Conservation (phyloP, 1,139 yeast species). For the Yamadazyma atlantica region DNA sequence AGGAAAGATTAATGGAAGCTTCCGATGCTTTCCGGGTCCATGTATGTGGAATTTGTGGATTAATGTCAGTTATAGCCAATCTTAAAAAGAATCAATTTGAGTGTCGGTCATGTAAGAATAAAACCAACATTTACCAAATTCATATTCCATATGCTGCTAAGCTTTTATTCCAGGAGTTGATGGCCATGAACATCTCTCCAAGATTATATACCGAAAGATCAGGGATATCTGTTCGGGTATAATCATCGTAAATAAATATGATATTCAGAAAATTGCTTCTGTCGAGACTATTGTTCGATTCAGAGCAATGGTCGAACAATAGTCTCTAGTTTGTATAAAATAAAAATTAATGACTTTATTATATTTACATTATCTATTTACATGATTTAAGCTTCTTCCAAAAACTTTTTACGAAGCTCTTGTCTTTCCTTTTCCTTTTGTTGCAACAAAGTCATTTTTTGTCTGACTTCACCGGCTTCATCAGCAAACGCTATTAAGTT, state of each 20-base stretch:
- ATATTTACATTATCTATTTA: conserved; percentile 12
- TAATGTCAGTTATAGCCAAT: conserved; percentile 96
- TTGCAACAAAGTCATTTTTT: conserved; percentile 40
- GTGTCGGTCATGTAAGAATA: conserved; percentile 97
- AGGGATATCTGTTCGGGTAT: conserved; percentile 43
- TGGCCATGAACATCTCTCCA: conserved; percentile 97
- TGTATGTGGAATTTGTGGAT: conserved; percentile 96
- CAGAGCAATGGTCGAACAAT: too few relatives aligned
- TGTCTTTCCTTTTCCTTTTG: conserved; percentile 33
- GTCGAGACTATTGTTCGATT: too few relatives aligned
- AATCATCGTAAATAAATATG: too few relatives aligned
- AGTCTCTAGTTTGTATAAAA: conserved; percentile 13
- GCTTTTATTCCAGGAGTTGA: conserved; percentile 92
- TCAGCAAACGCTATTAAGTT: conserved; percentile 87
- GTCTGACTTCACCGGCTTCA: conserved; percentile 57
- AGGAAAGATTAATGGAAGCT: conserved; percentile 97
- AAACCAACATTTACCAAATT: conserved; percentile 95
- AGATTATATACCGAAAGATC: conserved; percentile 73
- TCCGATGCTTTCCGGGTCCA: conserved; percentile 98
- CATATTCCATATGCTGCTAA: conserved; percentile 98
- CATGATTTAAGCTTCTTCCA: conserved; percentile 22
- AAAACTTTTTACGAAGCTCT: conserved; percentile 37
- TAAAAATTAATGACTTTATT: conserved; percentile 3
- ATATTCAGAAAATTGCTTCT: too few relatives aligned
- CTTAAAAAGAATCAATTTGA: conserved; percentile 96